These are phyloP conservation scores for Solanum dulcamara DNA, from an alignment of 257 asterid species.

Conservation along the genomic window DNA sequence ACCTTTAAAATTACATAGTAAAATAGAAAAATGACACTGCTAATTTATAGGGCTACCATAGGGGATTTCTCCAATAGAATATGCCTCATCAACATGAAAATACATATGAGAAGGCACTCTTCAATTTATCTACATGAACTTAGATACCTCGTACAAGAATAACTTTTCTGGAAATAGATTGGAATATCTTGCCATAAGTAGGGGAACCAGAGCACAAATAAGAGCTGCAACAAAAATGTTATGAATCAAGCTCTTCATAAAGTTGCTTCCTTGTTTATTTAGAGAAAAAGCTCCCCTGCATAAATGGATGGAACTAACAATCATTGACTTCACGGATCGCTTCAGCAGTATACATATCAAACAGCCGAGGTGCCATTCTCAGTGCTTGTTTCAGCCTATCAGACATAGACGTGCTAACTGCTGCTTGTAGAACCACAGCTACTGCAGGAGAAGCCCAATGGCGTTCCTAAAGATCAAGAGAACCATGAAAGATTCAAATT, in stretches of 20 bases:
- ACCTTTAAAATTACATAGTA: background rate
- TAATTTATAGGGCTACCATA: background rate
- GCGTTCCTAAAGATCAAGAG: constrained; percentile 54
- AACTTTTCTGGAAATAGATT: constrained; percentile 70
- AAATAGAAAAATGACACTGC: background rate
- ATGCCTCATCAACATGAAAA: background rate
- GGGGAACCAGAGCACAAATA: constrained; percentile 74
- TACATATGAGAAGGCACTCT: background rate
- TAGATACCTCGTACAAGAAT: constrained; percentile 64
- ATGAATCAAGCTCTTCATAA: constrained; percentile 8
- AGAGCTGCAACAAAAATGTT: constrained; percentile 44
- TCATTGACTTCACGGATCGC: constrained; percentile 64
- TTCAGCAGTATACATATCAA: constrained; percentile 55
- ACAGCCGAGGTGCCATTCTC: constrained; percentile 64
- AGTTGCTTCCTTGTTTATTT: background rate
- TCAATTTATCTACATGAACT: background rate
- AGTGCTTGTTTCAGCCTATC: constrained; percentile 70
- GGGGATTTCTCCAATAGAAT: background rate
- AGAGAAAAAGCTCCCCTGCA: background rate
- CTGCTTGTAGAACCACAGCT: constrained; percentile 70
- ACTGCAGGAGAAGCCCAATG: constrained; percentile 95
- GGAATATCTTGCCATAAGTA: constrained; percentile 74
- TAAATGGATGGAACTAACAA: constrained; percentile 32
- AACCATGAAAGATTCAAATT: background rate
- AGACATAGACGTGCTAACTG: constrained; percentile 53